These are phyloP conservation scores for Annulohypoxylon stygium DNA, from an alignment of 495 filamentous ascomycete genomes.

Conservation along the genomic window DNA sequence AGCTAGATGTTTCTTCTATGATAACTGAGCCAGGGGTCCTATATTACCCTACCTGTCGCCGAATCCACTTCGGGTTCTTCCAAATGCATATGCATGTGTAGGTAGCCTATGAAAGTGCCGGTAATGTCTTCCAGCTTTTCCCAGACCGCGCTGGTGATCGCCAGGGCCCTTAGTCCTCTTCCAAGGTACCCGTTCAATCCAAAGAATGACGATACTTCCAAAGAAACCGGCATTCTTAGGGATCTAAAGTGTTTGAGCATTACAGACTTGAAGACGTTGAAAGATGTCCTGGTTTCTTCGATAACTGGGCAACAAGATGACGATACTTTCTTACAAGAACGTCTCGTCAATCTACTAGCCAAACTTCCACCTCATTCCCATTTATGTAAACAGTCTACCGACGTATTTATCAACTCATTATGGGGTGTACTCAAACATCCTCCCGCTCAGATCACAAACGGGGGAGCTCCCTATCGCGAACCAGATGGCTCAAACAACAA, in stretches of 20 bases:
- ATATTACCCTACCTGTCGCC: conserved; percentile 1
- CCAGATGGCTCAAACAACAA: conserved; percentile 75
- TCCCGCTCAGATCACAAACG: conserved; percentile 65
- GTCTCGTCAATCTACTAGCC: conserved; percentile 51
- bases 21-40: conserved; percentile 10
- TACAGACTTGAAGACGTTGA: conserved; percentile 53
- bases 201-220: conserved; percentile 45
- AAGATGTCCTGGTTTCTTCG: conserved; percentile 50
- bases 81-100: not conserved
- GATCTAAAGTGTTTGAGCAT: conserved; percentile 48
- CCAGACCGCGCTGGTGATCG: conserved; percentile 43
- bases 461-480: conserved; percentile 66
- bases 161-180: conserved; percentile 48
- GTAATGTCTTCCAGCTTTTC: conserved; percentile 37
- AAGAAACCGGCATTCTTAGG: conserved; percentile 43
- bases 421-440: conserved; percentile 77
- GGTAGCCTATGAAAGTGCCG: conserved; percentile 2
- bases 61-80: not conserved
- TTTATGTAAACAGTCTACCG: conserved; percentile 50
- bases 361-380: conserved; percentile 53
- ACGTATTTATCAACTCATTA: conserved; percentile 63
- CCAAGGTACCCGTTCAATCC: conserved; percentile 49
- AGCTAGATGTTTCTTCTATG: not conserved
- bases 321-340: conserved; percentile 55
- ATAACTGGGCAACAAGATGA: conserved; percentile 54